These are phyloP conservation scores for Hura crepitans DNA, from an alignment of 441 rosid species.

Conservation along the genomic window DNA sequence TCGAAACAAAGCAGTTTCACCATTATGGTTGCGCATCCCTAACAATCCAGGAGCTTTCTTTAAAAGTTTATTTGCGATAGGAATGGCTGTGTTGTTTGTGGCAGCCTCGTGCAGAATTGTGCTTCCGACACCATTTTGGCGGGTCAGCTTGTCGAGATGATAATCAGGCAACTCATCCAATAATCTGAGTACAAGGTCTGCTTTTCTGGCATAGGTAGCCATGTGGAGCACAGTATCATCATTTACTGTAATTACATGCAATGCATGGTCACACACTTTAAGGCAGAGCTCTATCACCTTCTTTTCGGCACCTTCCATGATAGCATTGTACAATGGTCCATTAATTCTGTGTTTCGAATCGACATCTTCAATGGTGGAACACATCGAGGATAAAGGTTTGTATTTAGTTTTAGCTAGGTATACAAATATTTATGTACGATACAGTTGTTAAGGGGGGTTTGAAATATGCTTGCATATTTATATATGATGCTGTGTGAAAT, in stretches of 20 bases:
- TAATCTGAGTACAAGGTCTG: neutral
- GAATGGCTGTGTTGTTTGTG: slow-evolving; percentile 15
- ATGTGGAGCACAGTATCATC: slow-evolving; percentile 25
- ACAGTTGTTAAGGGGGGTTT: too few species aligned
- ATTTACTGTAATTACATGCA: slow-evolving; percentile 18
- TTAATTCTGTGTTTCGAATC: slow-evolving; percentile 7
- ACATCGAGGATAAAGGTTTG: neutral
- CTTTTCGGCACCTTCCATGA: slow-evolving; percentile 9
- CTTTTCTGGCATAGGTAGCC: slow-evolving; percentile 19
- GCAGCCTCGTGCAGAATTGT: slow-evolving; percentile 26
- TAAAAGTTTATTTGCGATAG: slow-evolving; percentile 21
- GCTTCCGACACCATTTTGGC: slow-evolving; percentile 15
- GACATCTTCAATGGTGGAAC: neutral
- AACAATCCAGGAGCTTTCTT: slow-evolving; percentile 21
- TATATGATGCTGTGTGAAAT: too few species aligned
- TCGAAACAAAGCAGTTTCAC: slow-evolving; percentile 21
- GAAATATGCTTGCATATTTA: too few species aligned
- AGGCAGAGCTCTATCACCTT: slow-evolving; percentile 17
- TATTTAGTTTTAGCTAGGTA: too few species aligned
- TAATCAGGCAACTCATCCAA: slow-evolving; percentile 22
- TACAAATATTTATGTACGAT: too few species aligned
- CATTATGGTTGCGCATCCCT: slow-evolving; percentile 26
- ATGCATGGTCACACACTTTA: slow-evolving; percentile 18
- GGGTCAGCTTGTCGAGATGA: slow-evolving; percentile 3
- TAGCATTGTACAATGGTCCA: slow-evolving; percentile 15